Conservation (phyloP, 2,329 filamentous ascomycete species). For the Hortaea sp. region DNA sequence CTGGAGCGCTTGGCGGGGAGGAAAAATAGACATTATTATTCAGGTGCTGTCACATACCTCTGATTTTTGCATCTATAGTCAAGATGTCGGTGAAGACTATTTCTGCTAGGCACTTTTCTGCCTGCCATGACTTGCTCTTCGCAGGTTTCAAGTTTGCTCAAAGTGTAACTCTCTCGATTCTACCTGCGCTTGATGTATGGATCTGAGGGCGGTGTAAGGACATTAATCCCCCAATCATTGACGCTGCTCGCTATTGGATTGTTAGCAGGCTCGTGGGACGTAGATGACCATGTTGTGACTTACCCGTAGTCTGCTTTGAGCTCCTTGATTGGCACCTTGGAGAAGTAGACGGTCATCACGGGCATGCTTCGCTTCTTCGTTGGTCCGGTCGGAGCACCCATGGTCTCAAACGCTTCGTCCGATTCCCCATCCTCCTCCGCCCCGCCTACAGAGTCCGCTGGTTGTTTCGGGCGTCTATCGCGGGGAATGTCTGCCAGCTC, state of each 20-base stretch:
- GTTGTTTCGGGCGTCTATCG: conserved; percentile 1
- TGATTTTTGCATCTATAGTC: too few species aligned
- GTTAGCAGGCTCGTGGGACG: background rate
- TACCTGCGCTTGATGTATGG: too few species aligned
- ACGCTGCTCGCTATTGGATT: background rate
- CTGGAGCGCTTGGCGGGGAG: too few species aligned
- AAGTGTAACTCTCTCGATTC: too few species aligned
- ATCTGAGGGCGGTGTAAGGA: too few species aligned
- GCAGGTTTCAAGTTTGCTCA: too few species aligned
- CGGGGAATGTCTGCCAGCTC: conserved; percentile 15
- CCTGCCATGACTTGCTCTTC: too few species aligned
- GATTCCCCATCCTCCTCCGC: background rate
- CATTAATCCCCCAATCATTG: background rate
- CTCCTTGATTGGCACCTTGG: conserved; percentile 43
- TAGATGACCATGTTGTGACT: conserved; percentile 2
- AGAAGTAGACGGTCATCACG: conserved; percentile 53
- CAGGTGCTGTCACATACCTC: too few species aligned
- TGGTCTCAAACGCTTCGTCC: conserved; percentile 17
- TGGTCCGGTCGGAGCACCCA: conserved; percentile 30
- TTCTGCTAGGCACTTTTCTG: too few species aligned
- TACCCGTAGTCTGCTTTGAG: conserved; percentile 41
- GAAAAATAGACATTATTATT: too few species aligned
- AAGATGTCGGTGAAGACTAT: too few species aligned
- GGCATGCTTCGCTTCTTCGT: conserved; percentile 40
- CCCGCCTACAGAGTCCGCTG: background rate